These are phyloP conservation scores for Nicotiana sylvestris DNA, from an alignment of 257 asterid species.

Conservation along the genomic window DNA sequence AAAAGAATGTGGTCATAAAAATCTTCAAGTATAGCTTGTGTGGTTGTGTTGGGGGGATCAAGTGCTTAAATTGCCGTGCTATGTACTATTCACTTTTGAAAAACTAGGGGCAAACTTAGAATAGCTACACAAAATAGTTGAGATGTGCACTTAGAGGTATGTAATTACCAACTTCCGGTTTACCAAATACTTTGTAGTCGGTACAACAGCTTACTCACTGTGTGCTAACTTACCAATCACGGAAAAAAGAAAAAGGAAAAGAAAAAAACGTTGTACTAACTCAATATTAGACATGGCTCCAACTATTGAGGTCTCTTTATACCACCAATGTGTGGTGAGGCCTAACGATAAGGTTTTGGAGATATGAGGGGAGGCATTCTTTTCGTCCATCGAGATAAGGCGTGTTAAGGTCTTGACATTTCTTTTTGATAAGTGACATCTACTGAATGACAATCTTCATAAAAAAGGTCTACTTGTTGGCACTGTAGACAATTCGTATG, in stretches of 20 bases:
- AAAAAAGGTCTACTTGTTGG: neutral
- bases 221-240: neutral
- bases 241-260: neutral
- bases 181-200: neutral
- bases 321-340: neutral
- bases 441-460: neutral
- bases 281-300: neutral
- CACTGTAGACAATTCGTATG: neutral
- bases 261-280: neutral
- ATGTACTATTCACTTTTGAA: neutral
- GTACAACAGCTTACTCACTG: neutral
- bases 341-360: neutral
- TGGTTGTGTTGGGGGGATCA: conserved; percentile 9
- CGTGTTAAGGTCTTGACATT: neutral
- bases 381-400: neutral
- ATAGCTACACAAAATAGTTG: neutral
- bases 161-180: neutral
- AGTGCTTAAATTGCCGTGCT: neutral
- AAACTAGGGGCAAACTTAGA: conserved; percentile 2
- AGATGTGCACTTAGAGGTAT: neutral
- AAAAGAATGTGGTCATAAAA: neutral
- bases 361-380: neutral
- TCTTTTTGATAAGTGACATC: neutral
- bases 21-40: conserved; percentile 1
- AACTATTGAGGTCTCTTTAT: neutral